phyloP scores from a whole-genome alignment of 139 green algal species.

The Tetradesmus obliquus region DNA sequence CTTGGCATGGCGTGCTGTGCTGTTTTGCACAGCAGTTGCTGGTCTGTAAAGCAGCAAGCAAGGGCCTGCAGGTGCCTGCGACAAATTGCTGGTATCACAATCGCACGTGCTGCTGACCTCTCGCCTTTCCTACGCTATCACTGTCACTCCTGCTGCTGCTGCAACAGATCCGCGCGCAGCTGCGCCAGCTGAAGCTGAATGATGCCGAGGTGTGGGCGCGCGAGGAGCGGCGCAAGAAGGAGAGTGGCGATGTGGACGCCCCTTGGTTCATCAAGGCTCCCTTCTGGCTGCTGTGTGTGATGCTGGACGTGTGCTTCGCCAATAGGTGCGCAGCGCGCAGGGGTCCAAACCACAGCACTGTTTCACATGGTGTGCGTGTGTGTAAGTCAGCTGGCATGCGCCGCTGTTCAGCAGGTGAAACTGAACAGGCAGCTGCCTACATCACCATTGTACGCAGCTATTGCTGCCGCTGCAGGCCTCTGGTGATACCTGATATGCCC shows the following conservation, averaged over 20 bases:
- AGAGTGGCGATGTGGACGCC: constrained; percentile 1
- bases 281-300: constrained; percentile 82
- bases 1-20: too few species aligned
- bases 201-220: constrained; percentile 73
- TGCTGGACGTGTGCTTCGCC: constrained; percentile 85
- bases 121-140: neutral
- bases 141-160: neutral
- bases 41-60: too few species aligned
- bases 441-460: too few species aligned
- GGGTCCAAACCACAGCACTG: neutral
- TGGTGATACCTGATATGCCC: too few species aligned
- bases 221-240: constrained; percentile 67
- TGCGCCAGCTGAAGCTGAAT: constrained; percentile 75
- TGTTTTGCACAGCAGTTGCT: too few species aligned
- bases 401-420: neutral
- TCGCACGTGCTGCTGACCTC: neutral
- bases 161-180: constrained; percentile 56
- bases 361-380: neutral
- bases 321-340: constrained; percentile 48
- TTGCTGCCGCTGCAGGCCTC: too few species aligned
- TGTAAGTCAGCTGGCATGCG: neutral
- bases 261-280: constrained; percentile 62
- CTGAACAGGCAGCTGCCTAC: too few species aligned
- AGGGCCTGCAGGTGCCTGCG: too few species aligned
- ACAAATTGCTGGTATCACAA: too few species aligned